Evolutionary conservation across 1,284 basidiomycete genomes (phyloP).

Genomic region (Marasmius sp.): DNA sequence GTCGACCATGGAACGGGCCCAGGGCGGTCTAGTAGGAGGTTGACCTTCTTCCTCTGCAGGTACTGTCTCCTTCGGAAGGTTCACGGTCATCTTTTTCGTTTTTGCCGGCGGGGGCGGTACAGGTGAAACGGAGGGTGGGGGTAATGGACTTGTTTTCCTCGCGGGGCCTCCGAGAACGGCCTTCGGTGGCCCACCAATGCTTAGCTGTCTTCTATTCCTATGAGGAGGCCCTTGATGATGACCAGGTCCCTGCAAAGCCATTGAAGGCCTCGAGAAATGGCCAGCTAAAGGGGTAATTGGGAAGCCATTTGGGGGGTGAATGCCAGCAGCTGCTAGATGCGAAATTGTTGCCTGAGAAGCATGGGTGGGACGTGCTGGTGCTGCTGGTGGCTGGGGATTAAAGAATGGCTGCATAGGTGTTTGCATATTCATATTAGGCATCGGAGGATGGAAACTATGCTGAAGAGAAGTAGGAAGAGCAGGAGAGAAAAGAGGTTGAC

Average conservation of each 20-base stretch:
- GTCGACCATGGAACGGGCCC: slow-evolving; percentile 62
- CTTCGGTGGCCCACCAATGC: slow-evolving; percentile 81
- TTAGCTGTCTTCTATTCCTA: slow-evolving; percentile 58
- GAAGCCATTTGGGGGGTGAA: slow-evolving; percentile 53
- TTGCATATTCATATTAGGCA: slow-evolving; percentile 45
- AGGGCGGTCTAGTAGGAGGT: slow-evolving; percentile 46
- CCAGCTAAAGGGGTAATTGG: slow-evolving; percentile 63
- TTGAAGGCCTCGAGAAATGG: slow-evolving; percentile 55
- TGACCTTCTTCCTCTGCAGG: slow-evolving; percentile 40
- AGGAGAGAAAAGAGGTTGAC: slow-evolving; percentile 61
- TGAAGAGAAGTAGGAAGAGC: slow-evolving; percentile 61
- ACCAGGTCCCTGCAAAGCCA: slow-evolving; percentile 36
- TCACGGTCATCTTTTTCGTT: slow-evolving; percentile 67
- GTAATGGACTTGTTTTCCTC: slow-evolving; percentile 69
- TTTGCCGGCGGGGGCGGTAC: slow-evolving; percentile 37
- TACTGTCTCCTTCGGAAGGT: slow-evolving; percentile 68
- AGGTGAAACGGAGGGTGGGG: slow-evolving; percentile 32
- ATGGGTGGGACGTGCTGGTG: slow-evolving; percentile 53
- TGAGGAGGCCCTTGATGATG: slow-evolving; percentile 41
- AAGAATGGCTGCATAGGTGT: slow-evolving; percentile 74
- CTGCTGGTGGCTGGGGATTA: slow-evolving; percentile 45
- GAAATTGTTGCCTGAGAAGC: slow-evolving; percentile 56
- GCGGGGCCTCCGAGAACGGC: slow-evolving; percentile 76
- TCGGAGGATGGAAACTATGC: slow-evolving; percentile 56
- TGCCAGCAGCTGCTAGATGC: slow-evolving; percentile 55